These are phyloP conservation scores for Cystoderma amianthinum DNA, from an alignment of 768 basidiomycete genomes.

Conservation along the genomic window DNA sequence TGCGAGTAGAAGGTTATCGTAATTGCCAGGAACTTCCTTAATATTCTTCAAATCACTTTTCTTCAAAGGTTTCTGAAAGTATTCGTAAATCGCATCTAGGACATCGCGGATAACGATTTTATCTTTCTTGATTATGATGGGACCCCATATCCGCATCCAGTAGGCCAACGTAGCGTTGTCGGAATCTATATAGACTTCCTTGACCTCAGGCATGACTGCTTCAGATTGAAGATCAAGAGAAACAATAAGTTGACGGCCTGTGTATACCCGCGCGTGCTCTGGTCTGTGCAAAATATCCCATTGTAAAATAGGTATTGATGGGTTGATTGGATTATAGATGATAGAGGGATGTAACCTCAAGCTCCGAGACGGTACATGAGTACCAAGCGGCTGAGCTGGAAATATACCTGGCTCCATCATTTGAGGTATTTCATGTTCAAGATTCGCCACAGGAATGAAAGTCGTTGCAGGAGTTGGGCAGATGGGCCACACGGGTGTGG, in stretches of 20 bases:
- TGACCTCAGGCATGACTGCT: constrained; percentile 22
- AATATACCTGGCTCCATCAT: constrained; percentile 3
- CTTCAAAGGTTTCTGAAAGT: constrained; percentile 38
- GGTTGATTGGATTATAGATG: constrained; percentile 30
- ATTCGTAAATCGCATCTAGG: constrained; percentile 40
- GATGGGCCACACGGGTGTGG: neutral
- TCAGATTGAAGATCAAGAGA: constrained; percentile 20
- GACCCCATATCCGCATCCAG: constrained; percentile 45
- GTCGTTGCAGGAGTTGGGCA: neutral
- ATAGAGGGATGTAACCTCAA: constrained; percentile 20
- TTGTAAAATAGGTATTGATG: constrained; percentile 22
- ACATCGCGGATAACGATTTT: constrained; percentile 36
- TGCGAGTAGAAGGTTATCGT: constrained; percentile 16
- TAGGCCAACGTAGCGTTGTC: constrained; percentile 27
- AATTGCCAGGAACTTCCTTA: constrained; percentile 13
- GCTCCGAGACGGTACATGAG: constrained; percentile 11
- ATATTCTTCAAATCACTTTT: constrained; percentile 21
- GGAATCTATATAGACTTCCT: constrained; percentile 28
- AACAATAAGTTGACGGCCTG: constrained; percentile 19
- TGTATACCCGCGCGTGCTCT: constrained; percentile 23
- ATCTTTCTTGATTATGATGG: constrained; percentile 31
- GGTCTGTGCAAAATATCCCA: constrained; percentile 37
- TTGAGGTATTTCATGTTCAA: neutral
- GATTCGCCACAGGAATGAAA: neutral
- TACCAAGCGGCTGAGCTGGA: constrained; percentile 6